Base-by-base conservation (phyloP, 495 filamentous ascomycete species). In the Oleoguttula mirabilis region DNA sequence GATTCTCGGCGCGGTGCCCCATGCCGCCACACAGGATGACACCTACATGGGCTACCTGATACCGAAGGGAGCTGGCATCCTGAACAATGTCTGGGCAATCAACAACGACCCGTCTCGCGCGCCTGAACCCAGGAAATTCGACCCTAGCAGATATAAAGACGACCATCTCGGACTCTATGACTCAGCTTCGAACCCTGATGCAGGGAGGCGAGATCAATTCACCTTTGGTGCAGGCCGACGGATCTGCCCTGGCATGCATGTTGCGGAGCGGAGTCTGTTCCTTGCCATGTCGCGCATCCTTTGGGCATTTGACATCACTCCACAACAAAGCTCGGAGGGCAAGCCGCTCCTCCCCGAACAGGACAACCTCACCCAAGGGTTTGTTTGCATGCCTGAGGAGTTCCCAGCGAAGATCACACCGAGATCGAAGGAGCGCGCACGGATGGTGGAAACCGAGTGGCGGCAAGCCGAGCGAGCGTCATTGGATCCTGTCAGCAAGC, bases 361-460 rank as follows among this genome's bases (percentile, higher is more conserved):
- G 31, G 60, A 66, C 20, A 60, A 55, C 39, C 51, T 66, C 11
- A 64, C 64, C 0, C 62, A 66, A 53, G 64, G 61, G 0, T 64
- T 67, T 15, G 62, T 66, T 0, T 65, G 62, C 47, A 61, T 63
- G 61, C 64, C 65, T 0, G 58, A 60, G 47, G 56, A 59, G 45
- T 67, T 48, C 43, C 43, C 35, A 7, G 60, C 55, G n/a, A 51
- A 34, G 0, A 65, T 66, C 35, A 62, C 46, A 14, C 60, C 60
- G 0, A 52, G 64, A 19, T 50, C 43, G 3, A 50, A 57, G 40
- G 51, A 47, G 39, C 42, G 57, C 36, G 50, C 48, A 19, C 45
- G 51, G 36, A 47, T 51, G 16, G 52, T 67, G 0, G 43, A 46
- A 11, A 47, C 55, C 25, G 57, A 64, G 44, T 67, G 65, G 65